Conservation (phyloP, 2,329 filamentous ascomycete species). For the Venturia nashicola region DNA sequence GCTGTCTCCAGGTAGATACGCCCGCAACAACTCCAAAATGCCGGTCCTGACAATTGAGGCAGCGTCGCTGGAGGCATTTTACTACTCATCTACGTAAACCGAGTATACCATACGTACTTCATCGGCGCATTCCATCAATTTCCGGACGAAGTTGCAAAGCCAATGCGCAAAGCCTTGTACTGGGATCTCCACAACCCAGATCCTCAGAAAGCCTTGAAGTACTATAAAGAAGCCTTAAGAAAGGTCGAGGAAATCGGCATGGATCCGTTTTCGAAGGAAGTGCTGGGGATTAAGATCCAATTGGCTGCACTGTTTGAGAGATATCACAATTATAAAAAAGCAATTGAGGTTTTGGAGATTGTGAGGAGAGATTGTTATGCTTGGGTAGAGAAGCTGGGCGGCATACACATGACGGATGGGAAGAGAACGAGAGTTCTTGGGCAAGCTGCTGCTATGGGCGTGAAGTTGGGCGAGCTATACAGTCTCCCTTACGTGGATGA, state of each 20-base stretch:
- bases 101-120: constrained; percentile 33
- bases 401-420: constrained; percentile 26
- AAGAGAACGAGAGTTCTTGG: constrained; percentile 55
- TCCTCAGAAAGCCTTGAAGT: constrained; percentile 64
- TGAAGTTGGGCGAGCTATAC: constrained; percentile 80
- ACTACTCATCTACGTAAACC: constrained; percentile 32
- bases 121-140: constrained; percentile 40
- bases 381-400: constrained; percentile 33
- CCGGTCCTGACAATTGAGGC: constrained; percentile 1
- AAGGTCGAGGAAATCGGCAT: constrained; percentile 61
- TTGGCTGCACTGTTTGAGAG: constrained; percentile 64
- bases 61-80: constrained; percentile 28
- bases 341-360: constrained; percentile 68
- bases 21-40: not conserved
- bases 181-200: constrained; percentile 61
- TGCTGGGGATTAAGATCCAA: constrained; percentile 79
- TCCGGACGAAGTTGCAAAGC: constrained; percentile 61
- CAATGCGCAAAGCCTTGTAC: constrained; percentile 74
- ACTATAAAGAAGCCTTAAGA: constrained; percentile 69
- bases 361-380: constrained; percentile 54
- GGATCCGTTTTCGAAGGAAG: constrained; percentile 83
- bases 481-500: constrained; percentile 63
- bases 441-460: constrained; percentile 61
- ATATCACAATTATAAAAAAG: constrained; percentile 54
- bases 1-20: not conserved